A percentile compares a stretch with the other conserved stretches of the same genome.
phyloP scores from a whole-genome alignment of 441 rosid species.

The Gossypium laxum region DNA sequence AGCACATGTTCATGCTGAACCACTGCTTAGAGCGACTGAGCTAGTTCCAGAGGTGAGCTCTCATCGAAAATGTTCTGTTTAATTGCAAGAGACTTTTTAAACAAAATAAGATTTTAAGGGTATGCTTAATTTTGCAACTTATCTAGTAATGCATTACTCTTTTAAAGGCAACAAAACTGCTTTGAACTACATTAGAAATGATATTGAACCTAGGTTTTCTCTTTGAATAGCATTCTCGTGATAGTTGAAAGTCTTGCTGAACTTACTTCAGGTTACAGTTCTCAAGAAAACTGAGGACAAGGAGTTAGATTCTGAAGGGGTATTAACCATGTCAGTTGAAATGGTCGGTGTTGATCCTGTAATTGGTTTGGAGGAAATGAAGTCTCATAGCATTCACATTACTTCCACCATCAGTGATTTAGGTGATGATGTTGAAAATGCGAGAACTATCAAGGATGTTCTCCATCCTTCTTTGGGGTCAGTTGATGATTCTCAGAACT shows the following conservation, averaged over 20 bases:
- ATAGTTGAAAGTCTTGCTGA: conserved; percentile 16
- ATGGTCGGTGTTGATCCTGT: conserved; percentile 17
- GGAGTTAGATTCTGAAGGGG: conserved; percentile 26
- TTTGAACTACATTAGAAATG: neutral
- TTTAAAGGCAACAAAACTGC: conserved; percentile 18
- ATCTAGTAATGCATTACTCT: conserved; percentile 3
- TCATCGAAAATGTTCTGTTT: neutral
- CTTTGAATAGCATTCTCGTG: neutral
- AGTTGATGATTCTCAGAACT: conserved; percentile 22
- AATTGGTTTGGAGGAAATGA: conserved; percentile 27
- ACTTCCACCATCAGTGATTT: conserved; percentile 23
- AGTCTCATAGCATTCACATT: conserved; percentile 20
- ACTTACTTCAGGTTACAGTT: conserved; percentile 41
- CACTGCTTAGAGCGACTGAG: conserved; percentile 23
- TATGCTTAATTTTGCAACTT: neutral
- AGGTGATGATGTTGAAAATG: conserved; percentile 25
- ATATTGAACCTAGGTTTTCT: conserved; percentile 4
- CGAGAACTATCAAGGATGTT: conserved; percentile 19
- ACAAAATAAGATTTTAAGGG: neutral
- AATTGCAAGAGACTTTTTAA: neutral
- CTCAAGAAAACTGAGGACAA: conserved; percentile 24
- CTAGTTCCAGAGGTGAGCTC: conserved; percentile 35
- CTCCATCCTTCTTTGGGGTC: conserved; percentile 22
- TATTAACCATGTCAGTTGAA: conserved; percentile 10
- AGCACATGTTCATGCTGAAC: conserved; percentile 24